These are phyloP conservation scores for Eutypa lata DNA, from an alignment of 2,329 filamentous ascomycete species.

Conservation along the genomic window DNA sequence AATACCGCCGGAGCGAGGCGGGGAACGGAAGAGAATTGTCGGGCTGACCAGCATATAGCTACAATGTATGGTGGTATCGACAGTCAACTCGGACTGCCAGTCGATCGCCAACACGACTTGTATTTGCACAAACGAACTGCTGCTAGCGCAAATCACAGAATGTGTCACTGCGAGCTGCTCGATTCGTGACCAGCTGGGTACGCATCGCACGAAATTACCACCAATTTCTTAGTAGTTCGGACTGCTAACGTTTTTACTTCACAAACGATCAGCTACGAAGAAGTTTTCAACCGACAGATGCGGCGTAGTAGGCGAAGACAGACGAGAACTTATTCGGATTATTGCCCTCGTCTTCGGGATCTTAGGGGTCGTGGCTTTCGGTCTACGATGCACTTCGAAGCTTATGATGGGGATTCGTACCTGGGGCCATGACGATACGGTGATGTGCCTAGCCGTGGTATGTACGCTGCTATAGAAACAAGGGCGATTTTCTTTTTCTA, in stretches of 20 bases:
- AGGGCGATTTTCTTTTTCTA: slow-evolving; percentile 1
- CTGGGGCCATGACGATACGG: slow-evolving; percentile 29
- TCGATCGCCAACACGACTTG: slow-evolving; percentile 16
- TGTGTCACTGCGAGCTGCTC: slow-evolving; percentile 23
- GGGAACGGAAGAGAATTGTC: no score
- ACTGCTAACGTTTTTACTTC: no score
- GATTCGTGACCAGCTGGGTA: slow-evolving; percentile 22
- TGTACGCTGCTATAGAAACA: slow-evolving; percentile 11
- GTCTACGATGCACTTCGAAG: slow-evolving; percentile 26
- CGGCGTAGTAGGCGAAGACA: slow-evolving; percentile 21
- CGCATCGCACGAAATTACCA: neutral
- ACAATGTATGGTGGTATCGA: slow-evolving; percentile 11
- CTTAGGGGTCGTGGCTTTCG: slow-evolving; percentile 27
- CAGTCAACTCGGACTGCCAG: slow-evolving; percentile 10
- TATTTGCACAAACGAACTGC: slow-evolving; percentile 18
- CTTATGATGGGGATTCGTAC: slow-evolving; percentile 20
- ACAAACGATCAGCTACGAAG: slow-evolving; percentile 21
- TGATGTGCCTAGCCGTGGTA: slow-evolving; percentile 25
- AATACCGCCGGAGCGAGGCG: neutral
- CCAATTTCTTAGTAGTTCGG: neutral
- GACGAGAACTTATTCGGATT: slow-evolving; percentile 22
- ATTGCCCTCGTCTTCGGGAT: slow-evolving; percentile 23
- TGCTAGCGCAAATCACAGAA: slow-evolving; percentile 18
- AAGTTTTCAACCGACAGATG: slow-evolving; percentile 26
- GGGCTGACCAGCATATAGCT: slow-evolving; percentile 10